phyloP scores from a whole-genome alignment of 2,329 filamentous ascomycete genomes.

The Aspergillus proliferans region DNA sequence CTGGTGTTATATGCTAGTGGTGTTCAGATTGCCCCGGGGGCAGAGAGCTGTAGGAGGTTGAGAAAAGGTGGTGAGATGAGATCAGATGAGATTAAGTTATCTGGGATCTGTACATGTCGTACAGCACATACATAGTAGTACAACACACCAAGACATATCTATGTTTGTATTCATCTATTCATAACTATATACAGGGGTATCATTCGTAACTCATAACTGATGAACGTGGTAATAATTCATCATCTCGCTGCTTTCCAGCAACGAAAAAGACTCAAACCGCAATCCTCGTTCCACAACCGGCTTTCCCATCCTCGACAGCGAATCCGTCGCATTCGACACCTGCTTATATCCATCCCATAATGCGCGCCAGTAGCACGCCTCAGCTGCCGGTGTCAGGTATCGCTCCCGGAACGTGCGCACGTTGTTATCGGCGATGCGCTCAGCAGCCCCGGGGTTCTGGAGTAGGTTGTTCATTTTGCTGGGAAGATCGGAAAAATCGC shows the following conservation, averaged over 20 bases:
- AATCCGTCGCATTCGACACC: slow-evolving; percentile 4
- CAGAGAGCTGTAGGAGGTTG: too few species aligned
- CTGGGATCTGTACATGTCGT: too few species aligned
- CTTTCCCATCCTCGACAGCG: background rate
- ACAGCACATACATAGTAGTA: too few species aligned
- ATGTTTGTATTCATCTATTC: too few species aligned
- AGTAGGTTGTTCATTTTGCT: slow-evolving; percentile 28
- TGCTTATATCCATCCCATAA: slow-evolving; percentile 23
- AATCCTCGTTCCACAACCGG: slow-evolving; percentile 3
- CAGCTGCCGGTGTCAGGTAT: slow-evolving; percentile 43
- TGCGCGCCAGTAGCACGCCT: slow-evolving; percentile 45
- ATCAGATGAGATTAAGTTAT: too few species aligned
- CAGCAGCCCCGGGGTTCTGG: slow-evolving; percentile 27
- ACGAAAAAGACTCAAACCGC: slow-evolving; percentile 16
- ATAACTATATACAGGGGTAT: background rate
- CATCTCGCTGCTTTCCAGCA: slow-evolving; percentile 12
- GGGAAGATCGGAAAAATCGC: slow-evolving; percentile 49
- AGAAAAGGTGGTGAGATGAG: too few species aligned
- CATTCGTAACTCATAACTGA: slow-evolving; percentile 1
- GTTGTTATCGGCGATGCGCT: slow-evolving; percentile 39
- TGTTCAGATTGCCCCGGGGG: background rate
- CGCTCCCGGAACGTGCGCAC: slow-evolving; percentile 38
- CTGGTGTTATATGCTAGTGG: background rate
- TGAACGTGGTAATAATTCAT: slow-evolving; percentile 1
- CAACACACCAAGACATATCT: too few species aligned